phyloP scores from a whole-genome alignment of 129 eudicot species.

The Chrysanthemum lavandulifolium region DNA sequence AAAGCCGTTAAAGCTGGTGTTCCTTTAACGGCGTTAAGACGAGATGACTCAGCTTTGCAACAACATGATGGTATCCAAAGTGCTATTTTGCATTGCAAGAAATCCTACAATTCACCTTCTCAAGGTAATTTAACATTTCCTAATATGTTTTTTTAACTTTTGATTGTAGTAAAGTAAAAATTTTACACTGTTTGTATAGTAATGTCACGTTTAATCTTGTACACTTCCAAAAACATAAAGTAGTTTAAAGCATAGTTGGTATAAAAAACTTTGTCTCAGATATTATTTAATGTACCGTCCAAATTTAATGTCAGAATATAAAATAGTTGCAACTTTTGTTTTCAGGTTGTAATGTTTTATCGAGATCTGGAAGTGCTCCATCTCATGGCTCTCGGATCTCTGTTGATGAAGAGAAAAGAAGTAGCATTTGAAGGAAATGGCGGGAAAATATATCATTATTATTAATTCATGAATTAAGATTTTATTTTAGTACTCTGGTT shows the following conservation, averaged over 20 bases:
- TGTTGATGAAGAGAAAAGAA: conserved; percentile 45
- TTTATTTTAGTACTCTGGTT: neutral
- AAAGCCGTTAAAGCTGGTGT: conserved; percentile 23
- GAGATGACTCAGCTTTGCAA: conserved; percentile 57
- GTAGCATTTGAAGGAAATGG: conserved; percentile 51
- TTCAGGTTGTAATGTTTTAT: conserved; percentile 46
- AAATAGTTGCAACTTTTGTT: neutral
- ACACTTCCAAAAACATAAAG: too few relatives aligned
- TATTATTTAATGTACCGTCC: conserved; percentile 19
- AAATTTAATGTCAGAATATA: conserved; percentile 19
- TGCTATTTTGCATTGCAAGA: conserved; percentile 79
- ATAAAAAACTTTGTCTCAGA: neutral
- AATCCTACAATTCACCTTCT: conserved; percentile 48
- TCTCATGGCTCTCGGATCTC: conserved; percentile 36
- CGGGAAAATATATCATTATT: conserved; percentile 19
- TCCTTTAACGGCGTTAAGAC: conserved; percentile 35
- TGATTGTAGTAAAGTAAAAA: too few relatives aligned
- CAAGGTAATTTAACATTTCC: conserved; percentile 28
- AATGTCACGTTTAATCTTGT: too few relatives aligned
- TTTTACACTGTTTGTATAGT: too few relatives aligned
- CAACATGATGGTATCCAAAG: conserved; percentile 75
- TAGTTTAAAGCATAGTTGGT: neutral
- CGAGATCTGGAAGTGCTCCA: conserved; percentile 62
- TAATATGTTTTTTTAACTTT: too few relatives aligned
- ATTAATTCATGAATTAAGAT: conserved; percentile 15